Conservation (phyloP, 345 rosid genomes). For the Salix arbutifolia region DNA sequence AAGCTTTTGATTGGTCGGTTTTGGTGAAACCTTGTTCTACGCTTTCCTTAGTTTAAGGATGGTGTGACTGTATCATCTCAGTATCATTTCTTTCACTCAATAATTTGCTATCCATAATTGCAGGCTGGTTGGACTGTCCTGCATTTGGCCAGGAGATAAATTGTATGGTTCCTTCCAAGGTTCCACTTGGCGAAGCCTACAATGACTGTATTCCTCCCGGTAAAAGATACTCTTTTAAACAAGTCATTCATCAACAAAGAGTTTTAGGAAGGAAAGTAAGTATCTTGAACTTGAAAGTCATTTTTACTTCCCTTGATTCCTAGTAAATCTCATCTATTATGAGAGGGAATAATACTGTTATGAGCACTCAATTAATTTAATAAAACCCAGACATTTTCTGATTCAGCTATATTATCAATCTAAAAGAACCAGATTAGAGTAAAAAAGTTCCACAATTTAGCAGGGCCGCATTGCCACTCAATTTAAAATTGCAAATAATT, state of each 20-base stretch:
- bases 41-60: background rate
- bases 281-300: background rate
- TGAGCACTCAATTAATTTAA: background rate
- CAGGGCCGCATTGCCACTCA: background rate
- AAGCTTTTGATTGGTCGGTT: background rate
- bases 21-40: background rate
- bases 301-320: background rate
- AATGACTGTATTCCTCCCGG: slow-evolving; percentile 78
- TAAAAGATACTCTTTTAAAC: slow-evolving; percentile 94
- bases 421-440: background rate
- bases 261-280: slow-evolving; percentile 76
- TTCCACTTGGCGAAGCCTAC: slow-evolving; percentile 83
- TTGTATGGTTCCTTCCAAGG: slow-evolving; percentile 83
- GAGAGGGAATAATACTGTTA: background rate
- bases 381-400: background rate
- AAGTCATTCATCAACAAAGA: slow-evolving; percentile 72
- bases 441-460: background rate
- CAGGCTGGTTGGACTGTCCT: slow-evolving; percentile 99
- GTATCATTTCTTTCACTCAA: background rate
- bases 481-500: background rate
- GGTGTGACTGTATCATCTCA: slow-evolving; percentile 7
- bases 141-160: slow-evolving; percentile 65
- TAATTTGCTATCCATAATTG: slow-evolving; percentile 3
- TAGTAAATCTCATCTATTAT: background rate
- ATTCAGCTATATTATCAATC: background rate